These are phyloP conservation scores for Fimicolochytrium jonesii DNA, from an alignment of 192 early-diverging fungal species.

Conservation along the genomic window DNA sequence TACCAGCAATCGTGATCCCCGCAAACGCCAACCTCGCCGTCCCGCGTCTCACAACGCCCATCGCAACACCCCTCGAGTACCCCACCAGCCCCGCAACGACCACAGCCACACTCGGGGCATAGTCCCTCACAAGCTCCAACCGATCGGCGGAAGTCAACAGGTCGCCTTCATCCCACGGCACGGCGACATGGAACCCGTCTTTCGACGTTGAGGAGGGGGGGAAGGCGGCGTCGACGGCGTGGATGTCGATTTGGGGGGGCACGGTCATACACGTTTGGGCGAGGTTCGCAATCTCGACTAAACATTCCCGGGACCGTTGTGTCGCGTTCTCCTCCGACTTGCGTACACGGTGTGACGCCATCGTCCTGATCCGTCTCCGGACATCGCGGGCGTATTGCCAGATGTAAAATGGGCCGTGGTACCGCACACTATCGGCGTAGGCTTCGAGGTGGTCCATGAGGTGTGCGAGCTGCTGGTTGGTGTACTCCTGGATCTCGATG, in stretches of 20 bases:
- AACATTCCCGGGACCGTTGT: constrained; percentile 27
- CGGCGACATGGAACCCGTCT: too few relatives aligned
- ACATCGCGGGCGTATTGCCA: constrained; percentile 87
- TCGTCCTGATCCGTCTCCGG: constrained; percentile 41
- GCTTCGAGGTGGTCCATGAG: constrained; percentile 68
- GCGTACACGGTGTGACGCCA: constrained; percentile 34
- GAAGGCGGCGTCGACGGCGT: constrained; percentile 29
- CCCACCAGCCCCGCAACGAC: constrained; percentile 39
- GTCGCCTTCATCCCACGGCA: too few relatives aligned
- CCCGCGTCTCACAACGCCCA: constrained; percentile 20
- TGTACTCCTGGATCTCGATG: constrained; percentile 21
- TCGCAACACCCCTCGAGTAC: constrained; percentile 38
- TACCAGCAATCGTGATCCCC: constrained; percentile 50
- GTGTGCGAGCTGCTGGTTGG: constrained; percentile 31
- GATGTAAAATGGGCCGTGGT: constrained; percentile 73
- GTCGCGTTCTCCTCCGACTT: constrained; percentile 41
- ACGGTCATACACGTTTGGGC: constrained; percentile 31
- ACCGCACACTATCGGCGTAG: constrained; percentile 65
- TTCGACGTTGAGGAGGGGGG: too few relatives aligned
- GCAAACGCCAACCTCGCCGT: constrained; percentile 39
- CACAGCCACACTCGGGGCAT: constrained; percentile 44
- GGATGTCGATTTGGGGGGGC: constrained; percentile 32
- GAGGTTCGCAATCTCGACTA: constrained; percentile 37
- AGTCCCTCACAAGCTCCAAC: constrained; percentile 51
- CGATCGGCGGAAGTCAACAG: too few relatives aligned